Evolutionary conservation across 2,329 filamentous ascomycete species (phyloP).

Genomic region (Penicillium psychrosexuale): DNA sequence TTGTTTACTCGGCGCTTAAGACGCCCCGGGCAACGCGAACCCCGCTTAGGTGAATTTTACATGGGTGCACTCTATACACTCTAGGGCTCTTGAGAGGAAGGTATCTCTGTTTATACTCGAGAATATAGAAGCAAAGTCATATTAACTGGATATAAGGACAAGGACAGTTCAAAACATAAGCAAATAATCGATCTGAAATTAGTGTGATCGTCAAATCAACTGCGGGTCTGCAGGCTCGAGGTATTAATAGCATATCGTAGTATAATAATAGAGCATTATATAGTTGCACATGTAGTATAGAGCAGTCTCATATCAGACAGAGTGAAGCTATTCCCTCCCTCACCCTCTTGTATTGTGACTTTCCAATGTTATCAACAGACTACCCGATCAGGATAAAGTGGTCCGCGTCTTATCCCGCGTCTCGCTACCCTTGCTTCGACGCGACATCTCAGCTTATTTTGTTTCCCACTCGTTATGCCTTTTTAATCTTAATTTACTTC

Average conservation of each 20-base stretch:
- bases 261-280: neutral
- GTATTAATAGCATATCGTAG: neutral
- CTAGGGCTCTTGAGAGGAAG: neutral
- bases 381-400: slow-evolving; percentile 40
- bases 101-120: neutral
- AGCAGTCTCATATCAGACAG: neutral
- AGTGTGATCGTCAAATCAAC: slow-evolving; percentile 1
- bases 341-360: neutral
- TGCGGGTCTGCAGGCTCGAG: slow-evolving; percentile 4
- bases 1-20: slow-evolving; percentile 7
- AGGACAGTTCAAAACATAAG: neutral
- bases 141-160: neutral
- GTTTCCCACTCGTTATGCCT: slow-evolving; percentile 5
- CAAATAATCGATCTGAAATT: neutral
- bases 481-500: neutral
- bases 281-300: neutral
- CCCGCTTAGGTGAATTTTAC: slow-evolving; percentile 1
- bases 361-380: slow-evolving; percentile 25
- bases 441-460: slow-evolving; percentile 21
- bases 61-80: neutral
- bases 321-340: neutral
- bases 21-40: slow-evolving; percentile 9
- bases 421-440: slow-evolving; percentile 16
- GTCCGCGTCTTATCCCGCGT: slow-evolving; percentile 30
- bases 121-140: neutral